These are phyloP conservation scores for Eucalyptus decipiens DNA, from an alignment of 345 rosid species.

Conservation along the genomic window DNA sequence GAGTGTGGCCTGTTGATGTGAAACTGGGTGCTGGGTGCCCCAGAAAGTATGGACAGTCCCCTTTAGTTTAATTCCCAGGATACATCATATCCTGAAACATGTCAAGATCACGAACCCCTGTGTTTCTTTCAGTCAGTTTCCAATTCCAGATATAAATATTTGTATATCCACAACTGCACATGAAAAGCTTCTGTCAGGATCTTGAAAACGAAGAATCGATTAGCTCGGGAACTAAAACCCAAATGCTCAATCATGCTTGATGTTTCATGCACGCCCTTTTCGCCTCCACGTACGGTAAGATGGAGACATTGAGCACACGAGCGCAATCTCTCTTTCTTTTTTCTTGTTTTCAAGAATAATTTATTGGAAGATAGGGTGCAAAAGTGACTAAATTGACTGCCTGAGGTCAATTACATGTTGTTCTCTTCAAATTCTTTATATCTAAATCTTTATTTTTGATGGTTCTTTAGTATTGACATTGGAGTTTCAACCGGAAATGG, in stretches of 20 bases:
- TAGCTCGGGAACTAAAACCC: neutral
- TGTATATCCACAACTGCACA: neutral
- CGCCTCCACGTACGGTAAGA: neutral
- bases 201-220: neutral
- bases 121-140: neutral
- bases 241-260: neutral
- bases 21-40: conserved; percentile 16
- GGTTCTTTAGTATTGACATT: neutral
- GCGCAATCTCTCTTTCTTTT: neutral
- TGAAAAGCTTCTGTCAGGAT: neutral
- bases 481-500: neutral
- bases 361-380: neutral
- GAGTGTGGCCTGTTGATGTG: neutral
- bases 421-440: neutral
- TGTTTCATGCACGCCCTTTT: neutral
- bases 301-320: neutral
- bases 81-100: neutral
- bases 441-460: neutral
- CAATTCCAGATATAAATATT: too few relatives aligned
- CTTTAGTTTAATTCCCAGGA: neutral
- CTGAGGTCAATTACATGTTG: neutral
- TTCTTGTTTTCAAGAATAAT: neutral
- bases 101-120: neutral
- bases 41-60: conserved; percentile 30
- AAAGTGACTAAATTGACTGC: neutral